These are phyloP conservation scores for Trichoderma harzianum DNA, from an alignment of 2,329 filamentous ascomycete genomes.

Conservation along the genomic window DNA sequence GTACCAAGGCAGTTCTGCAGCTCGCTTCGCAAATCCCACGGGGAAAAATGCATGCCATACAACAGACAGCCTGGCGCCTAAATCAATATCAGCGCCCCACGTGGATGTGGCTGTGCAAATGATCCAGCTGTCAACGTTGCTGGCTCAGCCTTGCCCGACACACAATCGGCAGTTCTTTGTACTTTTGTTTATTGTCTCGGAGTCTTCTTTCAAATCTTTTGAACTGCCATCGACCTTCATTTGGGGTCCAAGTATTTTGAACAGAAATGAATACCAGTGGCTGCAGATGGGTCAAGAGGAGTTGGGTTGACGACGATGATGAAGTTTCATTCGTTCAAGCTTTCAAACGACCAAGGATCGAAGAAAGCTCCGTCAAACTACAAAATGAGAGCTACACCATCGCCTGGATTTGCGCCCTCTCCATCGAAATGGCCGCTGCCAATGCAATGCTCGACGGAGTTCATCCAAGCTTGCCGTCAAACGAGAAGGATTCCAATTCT, in stretches of 20 bases:
- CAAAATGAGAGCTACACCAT: background rate
- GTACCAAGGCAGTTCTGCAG: fast-evolving
- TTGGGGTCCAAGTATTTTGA: fast-evolving
- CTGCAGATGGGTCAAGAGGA: background rate
- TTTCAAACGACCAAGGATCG: background rate
- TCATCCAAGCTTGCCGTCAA: background rate
- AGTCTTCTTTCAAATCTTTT: too few relatives aligned
- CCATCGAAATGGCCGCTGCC: background rate
- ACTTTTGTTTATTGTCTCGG: too few relatives aligned
- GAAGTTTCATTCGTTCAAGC: background rate
- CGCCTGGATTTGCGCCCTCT: background rate
- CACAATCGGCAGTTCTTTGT: too few relatives aligned
- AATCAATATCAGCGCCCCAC: too few relatives aligned
- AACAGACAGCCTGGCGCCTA: too few relatives aligned
- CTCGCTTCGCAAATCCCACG: too few relatives aligned
- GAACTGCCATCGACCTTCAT: too few relatives aligned
- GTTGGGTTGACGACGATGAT: fast-evolving
- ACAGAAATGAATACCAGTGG: background rate
- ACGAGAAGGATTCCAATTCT: background rate
- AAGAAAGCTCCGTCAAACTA: background rate
- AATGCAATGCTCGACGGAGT: background rate
- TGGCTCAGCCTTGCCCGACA: too few relatives aligned
- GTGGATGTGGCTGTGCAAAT: too few relatives aligned
- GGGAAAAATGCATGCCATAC: too few relatives aligned
- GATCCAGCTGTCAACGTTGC: too few relatives aligned